A percentile compares a stretch with the other conserved stretches of the same genome.
These are phyloP conservation scores for Sugiyamaella xylanicola DNA, from an alignment of 1,139 yeast genomes.

Conservation along the genomic window DNA sequence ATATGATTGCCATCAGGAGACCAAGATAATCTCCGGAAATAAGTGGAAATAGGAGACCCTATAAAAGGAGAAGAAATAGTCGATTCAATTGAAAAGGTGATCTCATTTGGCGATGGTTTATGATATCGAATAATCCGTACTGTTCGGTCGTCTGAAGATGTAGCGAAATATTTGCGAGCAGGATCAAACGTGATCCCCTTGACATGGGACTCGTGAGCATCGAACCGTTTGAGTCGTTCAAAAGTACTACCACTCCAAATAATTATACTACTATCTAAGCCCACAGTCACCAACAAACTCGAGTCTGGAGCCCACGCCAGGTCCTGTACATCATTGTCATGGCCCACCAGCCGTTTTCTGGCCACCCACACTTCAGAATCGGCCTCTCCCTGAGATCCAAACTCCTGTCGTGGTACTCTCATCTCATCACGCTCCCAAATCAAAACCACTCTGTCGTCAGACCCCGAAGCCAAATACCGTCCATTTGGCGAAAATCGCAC, in stretches of 20 bases:
- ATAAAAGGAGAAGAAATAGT: conserved; percentile 80
- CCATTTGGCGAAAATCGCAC: conserved; percentile 93
- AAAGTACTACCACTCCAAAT: conserved; percentile 94
- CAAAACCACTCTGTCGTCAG: conserved; percentile 87
- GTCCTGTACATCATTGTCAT: conserved; percentile 96
- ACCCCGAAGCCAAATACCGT: conserved; percentile 85
- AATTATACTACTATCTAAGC: conserved; percentile 85
- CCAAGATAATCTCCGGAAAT: conserved; percentile 93
- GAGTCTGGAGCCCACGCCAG: conserved; percentile 98
- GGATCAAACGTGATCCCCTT: conserved; percentile 98
- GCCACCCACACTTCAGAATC: conserved; percentile 94
- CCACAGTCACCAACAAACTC: conserved; percentile 85
- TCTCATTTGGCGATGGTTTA: conserved; percentile 65
- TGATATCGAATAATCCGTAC: conserved; percentile 85
- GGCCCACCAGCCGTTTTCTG: conserved; percentile 86
- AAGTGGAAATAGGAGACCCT: conserved; percentile 88
- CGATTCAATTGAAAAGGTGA: conserved; percentile 84
- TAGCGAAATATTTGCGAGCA: conserved; percentile 95
- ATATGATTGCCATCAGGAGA: conserved; percentile 97
- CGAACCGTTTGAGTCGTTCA: conserved; percentile 84
- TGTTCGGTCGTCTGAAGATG: conserved; percentile 94
- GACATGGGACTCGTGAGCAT: conserved; percentile 92
- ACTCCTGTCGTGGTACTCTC: conserved; percentile 45
- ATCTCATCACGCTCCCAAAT: conserved; percentile 92
- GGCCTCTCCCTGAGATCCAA: conserved; percentile 55